Percentiles rank a stretch among this genome's conserved stretches.
phyloP scores from a whole-genome alignment of 2,329 filamentous ascomycete species.

The Trichoderma sp. region DNA sequence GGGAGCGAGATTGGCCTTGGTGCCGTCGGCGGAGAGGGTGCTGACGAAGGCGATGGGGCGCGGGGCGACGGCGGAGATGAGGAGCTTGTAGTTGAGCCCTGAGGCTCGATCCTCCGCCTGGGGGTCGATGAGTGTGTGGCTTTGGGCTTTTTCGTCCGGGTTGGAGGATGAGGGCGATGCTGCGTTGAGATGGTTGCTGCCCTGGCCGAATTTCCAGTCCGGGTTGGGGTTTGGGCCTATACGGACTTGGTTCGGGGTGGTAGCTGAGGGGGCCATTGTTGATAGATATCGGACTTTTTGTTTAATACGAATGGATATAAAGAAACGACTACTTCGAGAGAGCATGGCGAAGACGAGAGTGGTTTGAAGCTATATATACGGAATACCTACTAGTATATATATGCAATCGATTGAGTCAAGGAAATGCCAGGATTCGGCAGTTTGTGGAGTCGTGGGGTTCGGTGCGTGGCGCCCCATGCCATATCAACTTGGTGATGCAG shows the following conservation, averaged over 20 bases:
- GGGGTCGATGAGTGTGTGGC: conserved; percentile 79
- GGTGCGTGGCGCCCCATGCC: neutral
- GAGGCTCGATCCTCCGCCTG: conserved; percentile 66
- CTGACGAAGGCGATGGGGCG: conserved; percentile 68
- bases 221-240: conserved; percentile 40
- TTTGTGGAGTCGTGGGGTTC: neutral
- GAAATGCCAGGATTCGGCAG: neutral
- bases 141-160: conserved; percentile 29
- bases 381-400: neutral
- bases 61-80: conserved; percentile 80
- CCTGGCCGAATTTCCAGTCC: conserved; percentile 62
- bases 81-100: conserved; percentile 82
- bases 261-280: neutral
- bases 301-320: neutral
- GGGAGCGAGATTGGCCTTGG: conserved; percentile 70
- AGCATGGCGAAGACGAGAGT: neutral
- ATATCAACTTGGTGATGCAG: neutral
- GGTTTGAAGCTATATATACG: neutral
- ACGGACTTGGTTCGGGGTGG: neutral
- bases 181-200: conserved; percentile 53
- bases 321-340: neutral
- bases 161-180: neutral
- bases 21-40: conserved; percentile 57
- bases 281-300: neutral
- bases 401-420: neutral